A percentile compares a stretch with the other conserved stretches of the same genome.
These are phyloP conservation scores for Polytrichum commune DNA, from an alignment of 225 moss, liverwort and hornwort genomes.

Conservation along the genomic window DNA sequence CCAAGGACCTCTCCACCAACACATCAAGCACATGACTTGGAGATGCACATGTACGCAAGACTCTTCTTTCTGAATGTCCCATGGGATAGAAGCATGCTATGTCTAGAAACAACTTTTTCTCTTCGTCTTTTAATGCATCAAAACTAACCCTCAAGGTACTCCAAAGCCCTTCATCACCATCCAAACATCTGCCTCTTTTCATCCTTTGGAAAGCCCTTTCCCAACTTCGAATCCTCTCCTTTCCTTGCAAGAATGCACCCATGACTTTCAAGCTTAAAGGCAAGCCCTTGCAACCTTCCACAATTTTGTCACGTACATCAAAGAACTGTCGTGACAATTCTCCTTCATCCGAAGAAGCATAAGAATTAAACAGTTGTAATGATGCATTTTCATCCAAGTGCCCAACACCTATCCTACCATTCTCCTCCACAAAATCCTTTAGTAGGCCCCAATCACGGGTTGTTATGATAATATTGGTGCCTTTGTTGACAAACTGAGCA, in stretches of 20 bases:
- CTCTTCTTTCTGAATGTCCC: neutral
- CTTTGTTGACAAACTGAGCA: neutral
- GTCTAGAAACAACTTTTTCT: neutral
- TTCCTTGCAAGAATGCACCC: neutral
- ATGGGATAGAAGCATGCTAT: neutral
- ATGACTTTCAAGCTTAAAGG: constrained; percentile 8
- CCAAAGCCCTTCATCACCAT: constrained; percentile 1
- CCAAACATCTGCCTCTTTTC: neutral
- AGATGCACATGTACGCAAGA: neutral
- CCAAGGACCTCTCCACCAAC: neutral
- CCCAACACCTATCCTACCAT: neutral
- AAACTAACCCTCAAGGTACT: neutral
- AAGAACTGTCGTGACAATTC: neutral
- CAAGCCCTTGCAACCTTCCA: neutral
- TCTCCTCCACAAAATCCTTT: neutral
- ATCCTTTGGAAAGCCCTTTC: neutral
- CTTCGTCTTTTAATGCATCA: neutral
- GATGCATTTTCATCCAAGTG: neutral
- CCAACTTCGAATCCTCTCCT: neutral
- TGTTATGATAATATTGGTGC: neutral
- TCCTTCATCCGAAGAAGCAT: neutral
- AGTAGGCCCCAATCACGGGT: neutral
- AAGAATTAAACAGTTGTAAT: neutral
- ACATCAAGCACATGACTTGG: neutral
- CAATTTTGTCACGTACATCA: neutral